These are phyloP conservation scores for Boletus sp. DNA, from an alignment of 1,284 basidiomycete genomes.

Conservation along the genomic window DNA sequence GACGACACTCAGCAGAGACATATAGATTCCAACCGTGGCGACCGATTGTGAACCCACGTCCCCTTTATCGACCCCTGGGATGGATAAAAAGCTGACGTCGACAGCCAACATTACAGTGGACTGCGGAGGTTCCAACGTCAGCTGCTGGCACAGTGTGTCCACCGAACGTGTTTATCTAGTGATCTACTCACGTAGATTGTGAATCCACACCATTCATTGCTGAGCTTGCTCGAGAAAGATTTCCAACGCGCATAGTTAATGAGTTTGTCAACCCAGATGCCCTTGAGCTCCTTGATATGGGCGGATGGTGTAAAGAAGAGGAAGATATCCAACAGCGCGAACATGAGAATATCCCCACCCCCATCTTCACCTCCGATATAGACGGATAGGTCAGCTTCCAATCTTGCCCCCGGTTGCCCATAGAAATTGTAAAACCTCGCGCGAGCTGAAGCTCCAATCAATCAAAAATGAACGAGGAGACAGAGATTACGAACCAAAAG, in stretches of 20 bases:
- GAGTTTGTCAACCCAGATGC: background rate
- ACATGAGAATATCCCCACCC: background rate
- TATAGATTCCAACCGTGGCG: background rate
- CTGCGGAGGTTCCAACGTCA: background rate
- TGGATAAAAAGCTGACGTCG: background rate
- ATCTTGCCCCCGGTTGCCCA: background rate
- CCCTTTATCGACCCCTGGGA: background rate
- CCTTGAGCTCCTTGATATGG: background rate
- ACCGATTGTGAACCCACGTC: background rate
- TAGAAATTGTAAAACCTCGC: background rate
- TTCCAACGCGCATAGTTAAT: background rate
- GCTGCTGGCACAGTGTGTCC: background rate
- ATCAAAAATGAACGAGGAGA: no score
- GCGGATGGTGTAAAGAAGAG: background rate
- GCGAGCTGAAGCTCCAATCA: background rate
- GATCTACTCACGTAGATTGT: background rate
- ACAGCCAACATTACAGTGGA: slow-evolving; percentile 1
- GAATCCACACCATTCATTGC: background rate
- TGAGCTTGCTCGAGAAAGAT: background rate
- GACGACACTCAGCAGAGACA: background rate
- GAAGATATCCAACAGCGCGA: background rate
- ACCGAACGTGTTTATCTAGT: no score
- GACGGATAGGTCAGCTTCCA: background rate
- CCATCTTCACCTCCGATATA: background rate
- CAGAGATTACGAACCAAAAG: background rate